phyloP scores from a whole-genome alignment of 2,329 filamentous ascomycete genomes.

The Tolypocladium ovalisporum region DNA sequence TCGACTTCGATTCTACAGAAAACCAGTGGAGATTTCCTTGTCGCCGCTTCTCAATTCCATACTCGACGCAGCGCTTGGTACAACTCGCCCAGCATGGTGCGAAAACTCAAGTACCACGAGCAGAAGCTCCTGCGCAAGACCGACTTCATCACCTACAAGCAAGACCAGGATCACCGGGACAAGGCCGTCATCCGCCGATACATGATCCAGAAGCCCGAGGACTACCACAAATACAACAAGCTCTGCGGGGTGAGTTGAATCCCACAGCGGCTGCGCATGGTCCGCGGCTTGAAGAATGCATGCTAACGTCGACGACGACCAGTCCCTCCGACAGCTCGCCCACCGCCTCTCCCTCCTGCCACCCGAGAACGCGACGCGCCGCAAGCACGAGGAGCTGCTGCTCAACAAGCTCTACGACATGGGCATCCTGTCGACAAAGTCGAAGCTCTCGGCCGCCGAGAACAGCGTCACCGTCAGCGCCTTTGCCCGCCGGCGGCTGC shows the following conservation, averaged over 20 bases:
- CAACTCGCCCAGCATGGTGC: constrained; percentile 57
- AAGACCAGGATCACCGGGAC: constrained; percentile 78
- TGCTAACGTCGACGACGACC: constrained; percentile 10
- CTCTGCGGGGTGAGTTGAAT: constrained; percentile 54
- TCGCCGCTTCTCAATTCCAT: not conserved
- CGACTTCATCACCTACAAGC: constrained; percentile 91
- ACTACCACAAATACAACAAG: constrained; percentile 60
- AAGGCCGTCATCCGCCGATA: constrained; percentile 72
- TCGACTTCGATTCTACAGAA: not conserved
- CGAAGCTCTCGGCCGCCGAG: constrained; percentile 77
- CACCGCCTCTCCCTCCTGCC: constrained; percentile 80
- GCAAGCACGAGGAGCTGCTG: constrained; percentile 76
- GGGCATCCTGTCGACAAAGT: constrained; percentile 67
- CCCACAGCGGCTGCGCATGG: not conserved
- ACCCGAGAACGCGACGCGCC: constrained; percentile 62
- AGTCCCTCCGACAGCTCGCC: constrained; percentile 81
- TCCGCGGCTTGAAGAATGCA: not conserved
- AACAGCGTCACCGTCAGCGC: constrained; percentile 80
- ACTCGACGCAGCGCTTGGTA: not conserved
- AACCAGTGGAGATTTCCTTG: not conserved
- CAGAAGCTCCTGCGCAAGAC: constrained; percentile 86
- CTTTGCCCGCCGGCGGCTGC: constrained; percentile 72
- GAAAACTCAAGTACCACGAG: constrained; percentile 95
- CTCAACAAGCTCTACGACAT: constrained; percentile 90
- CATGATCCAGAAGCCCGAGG: constrained; percentile 79